Evolutionary conservation across 495 filamentous ascomycete species (phyloP).

Genomic region (Parmelia sp.): DNA sequence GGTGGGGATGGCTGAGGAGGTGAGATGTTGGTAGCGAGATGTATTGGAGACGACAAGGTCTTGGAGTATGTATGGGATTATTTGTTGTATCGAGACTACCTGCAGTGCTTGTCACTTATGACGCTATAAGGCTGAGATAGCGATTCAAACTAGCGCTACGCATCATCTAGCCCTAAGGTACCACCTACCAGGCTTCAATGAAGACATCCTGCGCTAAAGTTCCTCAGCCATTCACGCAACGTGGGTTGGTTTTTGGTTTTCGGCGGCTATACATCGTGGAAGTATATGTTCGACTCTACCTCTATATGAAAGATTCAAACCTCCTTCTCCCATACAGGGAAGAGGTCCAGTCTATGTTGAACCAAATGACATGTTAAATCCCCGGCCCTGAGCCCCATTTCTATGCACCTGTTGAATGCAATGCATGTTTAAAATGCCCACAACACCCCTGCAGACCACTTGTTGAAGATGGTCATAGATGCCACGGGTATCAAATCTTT

Average conservation of each 20-base stretch:
- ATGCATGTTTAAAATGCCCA: constrained; percentile 1
- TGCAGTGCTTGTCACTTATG: background rate
- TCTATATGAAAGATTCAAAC: too few species aligned
- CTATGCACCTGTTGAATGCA: constrained; percentile 7
- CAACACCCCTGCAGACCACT: background rate
- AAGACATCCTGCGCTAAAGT: too few species aligned
- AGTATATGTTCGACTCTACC: too few species aligned
- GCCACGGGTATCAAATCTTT: background rate
- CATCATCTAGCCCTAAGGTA: too few species aligned
- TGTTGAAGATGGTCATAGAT: constrained; percentile 13
- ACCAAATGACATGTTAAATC: background rate
- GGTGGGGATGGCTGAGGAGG: background rate
- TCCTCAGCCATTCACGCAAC: too few species aligned
- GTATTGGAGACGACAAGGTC: too few species aligned
- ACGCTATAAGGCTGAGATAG: background rate
- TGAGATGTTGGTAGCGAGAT: too few species aligned
- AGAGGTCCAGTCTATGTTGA: background rate
- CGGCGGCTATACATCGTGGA: too few species aligned
- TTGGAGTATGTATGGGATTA: too few species aligned
- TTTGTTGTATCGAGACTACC: background rate
- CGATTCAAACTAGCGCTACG: too few species aligned
- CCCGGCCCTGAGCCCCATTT: background rate
- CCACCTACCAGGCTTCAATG: too few species aligned
- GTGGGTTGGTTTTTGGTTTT: too few species aligned
- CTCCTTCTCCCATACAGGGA: background rate